Evolutionary conservation across 23 red algal species (phyloP).

Genomic region (Gracilaria vermiculophylla): DNA sequence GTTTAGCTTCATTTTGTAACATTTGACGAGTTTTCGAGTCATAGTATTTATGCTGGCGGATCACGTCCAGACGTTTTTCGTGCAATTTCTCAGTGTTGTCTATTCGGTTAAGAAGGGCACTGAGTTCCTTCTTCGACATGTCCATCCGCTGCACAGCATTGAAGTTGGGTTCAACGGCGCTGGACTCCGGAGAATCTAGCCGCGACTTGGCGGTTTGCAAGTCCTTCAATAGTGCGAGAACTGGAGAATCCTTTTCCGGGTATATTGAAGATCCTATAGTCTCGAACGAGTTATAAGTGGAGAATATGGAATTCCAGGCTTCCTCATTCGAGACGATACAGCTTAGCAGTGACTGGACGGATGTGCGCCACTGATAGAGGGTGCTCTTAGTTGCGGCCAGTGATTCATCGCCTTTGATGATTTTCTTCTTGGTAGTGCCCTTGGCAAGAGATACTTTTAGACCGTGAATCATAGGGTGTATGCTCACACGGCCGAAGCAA

Average conservation of each 20-base stretch:
- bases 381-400: conserved; percentile 12
- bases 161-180: conserved; percentile 23
- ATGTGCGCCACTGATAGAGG: conserved; percentile 25
- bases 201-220: conserved; percentile 19
- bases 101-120: conserved; percentile 7
- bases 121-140: conserved; percentile 40
- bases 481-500: neutral
- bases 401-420: conserved; percentile 41
- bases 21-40: conserved; percentile 45
- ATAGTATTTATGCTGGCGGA: conserved; percentile 48
- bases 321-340: conserved; percentile 30
- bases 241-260: conserved; percentile 19
- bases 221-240: neutral
- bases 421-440: conserved; percentile 37
- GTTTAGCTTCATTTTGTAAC: conserved; percentile 18
- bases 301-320: conserved; percentile 38
- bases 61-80: conserved; percentile 24
- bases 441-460: conserved; percentile 51
- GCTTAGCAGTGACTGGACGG: neutral
- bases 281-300: conserved; percentile 13
- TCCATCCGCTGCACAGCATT: conserved; percentile 24
- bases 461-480: conserved; percentile 44
- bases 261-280: conserved; percentile 26
- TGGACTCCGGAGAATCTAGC: conserved; percentile 14
- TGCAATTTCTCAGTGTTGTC: conserved; percentile 29